Conservation (phyloP, 768 basidiomycete genomes). For the Tylopilus plumbeoviolaceoides region DNA sequence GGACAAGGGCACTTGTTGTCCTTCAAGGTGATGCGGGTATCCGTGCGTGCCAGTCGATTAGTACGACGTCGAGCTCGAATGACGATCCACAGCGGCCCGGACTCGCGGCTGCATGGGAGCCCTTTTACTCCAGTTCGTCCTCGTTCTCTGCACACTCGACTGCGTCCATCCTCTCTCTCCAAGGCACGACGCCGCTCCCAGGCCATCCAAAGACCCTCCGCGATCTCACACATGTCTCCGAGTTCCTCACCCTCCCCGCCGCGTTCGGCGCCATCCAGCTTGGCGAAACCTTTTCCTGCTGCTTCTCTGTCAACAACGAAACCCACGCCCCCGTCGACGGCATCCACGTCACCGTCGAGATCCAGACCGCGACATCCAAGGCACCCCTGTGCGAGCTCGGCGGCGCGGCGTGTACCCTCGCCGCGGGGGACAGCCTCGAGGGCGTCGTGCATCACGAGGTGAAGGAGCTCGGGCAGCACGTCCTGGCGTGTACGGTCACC, state of each 20-base stretch:
- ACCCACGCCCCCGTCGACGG: slow-evolving; percentile 57
- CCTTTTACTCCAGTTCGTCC: slow-evolving; percentile 80
- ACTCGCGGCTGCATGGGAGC: slow-evolving; percentile 75
- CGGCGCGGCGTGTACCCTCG: slow-evolving; percentile 44
- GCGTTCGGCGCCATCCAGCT: slow-evolving; percentile 86
- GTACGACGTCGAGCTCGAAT: background rate
- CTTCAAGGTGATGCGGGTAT: slow-evolving; percentile 84
- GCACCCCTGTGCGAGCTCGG: slow-evolving; percentile 60
- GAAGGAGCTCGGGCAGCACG: slow-evolving; percentile 91
- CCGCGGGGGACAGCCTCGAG: slow-evolving; percentile 59
- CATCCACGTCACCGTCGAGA: slow-evolving; percentile 70
- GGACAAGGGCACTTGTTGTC: slow-evolving; percentile 64
- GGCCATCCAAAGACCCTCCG: slow-evolving; percentile 81
- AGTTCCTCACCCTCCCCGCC: slow-evolving; percentile 75
- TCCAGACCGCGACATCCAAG: slow-evolving; percentile 71
- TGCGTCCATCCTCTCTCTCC: slow-evolving; percentile 70
- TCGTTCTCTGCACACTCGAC: slow-evolving; percentile 81
- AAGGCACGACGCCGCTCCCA: slow-evolving; percentile 63
- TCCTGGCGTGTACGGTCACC: slow-evolving; percentile 77
- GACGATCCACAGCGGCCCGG: slow-evolving; percentile 59
- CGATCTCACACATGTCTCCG: slow-evolving; percentile 74
- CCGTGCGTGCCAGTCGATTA: slow-evolving; percentile 49
- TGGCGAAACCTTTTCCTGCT: slow-evolving; percentile 84
- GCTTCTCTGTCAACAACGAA: slow-evolving; percentile 81
- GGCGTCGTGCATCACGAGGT: slow-evolving; percentile 79